These are phyloP conservation scores for Cystoisospora suis DNA, from an alignment of 169 alveolate genomes.

Conservation along the genomic window DNA sequence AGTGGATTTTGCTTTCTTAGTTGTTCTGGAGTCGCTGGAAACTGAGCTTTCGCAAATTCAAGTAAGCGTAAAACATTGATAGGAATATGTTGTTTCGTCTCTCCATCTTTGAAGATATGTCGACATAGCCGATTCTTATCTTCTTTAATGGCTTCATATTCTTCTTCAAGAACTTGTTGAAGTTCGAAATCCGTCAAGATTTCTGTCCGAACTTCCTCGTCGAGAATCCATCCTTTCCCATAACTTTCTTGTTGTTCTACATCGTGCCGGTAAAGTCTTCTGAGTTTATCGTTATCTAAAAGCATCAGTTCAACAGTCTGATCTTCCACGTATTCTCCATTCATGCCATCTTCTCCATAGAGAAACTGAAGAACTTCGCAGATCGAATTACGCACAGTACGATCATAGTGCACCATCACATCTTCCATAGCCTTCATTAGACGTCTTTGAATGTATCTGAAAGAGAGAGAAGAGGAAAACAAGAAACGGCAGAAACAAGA, in stretches of 20 bases:
- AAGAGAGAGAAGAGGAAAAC: too few species aligned
- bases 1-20: constrained; percentile 76
- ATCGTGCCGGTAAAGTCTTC: constrained; percentile 77
- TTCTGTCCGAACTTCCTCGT: constrained; percentile 72
- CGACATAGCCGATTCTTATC: constrained; percentile 47
- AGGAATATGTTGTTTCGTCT: constrained; percentile 95
- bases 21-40: constrained; percentile 46
- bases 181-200: constrained; percentile 78
- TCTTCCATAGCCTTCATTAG: constrained; percentile 99
- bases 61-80: constrained; percentile 89
- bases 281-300: constrained; percentile 88
- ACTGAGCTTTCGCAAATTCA: constrained; percentile 63
- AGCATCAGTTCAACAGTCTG: constrained; percentile 91
- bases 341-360: constrained; percentile 99
- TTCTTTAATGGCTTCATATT: constrained; percentile 38
- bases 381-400: constrained; percentile 96
- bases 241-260: constrained; percentile 78
- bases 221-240: constrained; percentile 77
- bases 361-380: constrained; percentile 97
- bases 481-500: background rate
- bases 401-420: constrained; percentile 98
- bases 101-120: constrained; percentile 93
- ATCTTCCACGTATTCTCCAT: constrained; percentile 99
- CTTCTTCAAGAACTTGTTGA: constrained; percentile 77
- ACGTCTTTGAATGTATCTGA: constrained; percentile 96